A percentile compares a stretch with the other conserved stretches of the same genome.
Conservation (phyloP, 148 eudicot genomes). For the Cornus controversa region DNA sequence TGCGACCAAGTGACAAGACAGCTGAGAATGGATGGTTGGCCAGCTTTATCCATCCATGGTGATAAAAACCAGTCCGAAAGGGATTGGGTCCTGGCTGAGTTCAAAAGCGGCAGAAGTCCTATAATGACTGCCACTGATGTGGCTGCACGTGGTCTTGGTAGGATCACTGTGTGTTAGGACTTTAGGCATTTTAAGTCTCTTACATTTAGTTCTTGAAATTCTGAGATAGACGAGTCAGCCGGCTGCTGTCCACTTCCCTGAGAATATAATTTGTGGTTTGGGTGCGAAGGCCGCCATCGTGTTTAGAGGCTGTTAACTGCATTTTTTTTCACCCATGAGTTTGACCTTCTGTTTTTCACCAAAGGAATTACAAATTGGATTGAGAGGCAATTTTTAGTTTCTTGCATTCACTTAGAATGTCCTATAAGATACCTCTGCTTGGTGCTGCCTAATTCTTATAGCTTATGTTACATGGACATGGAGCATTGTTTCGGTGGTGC, state of each 20-base stretch:
- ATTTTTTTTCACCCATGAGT: background rate
- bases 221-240: slow-evolving; percentile 54
- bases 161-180: slow-evolving; percentile 71
- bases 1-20: slow-evolving; percentile 97
- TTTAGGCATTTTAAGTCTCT: slow-evolving; percentile 30
- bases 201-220: slow-evolving; percentile 31
- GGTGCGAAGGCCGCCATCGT: slow-evolving; percentile 46
- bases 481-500: slow-evolving; percentile 5
- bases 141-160: slow-evolving; percentile 99
- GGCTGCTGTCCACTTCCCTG: slow-evolving; percentile 83
- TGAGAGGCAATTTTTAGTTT: background rate
- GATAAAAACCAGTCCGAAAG: slow-evolving; percentile 97
- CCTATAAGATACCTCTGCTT: background rate
- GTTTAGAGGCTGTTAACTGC: slow-evolving; percentile 1
- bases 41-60: slow-evolving; percentile 97
- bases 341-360: background rate
- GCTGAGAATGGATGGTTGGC: slow-evolving; percentile 98
- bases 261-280: slow-evolving; percentile 55
- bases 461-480: slow-evolving; percentile 23
- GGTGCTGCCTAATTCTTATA: slow-evolving; percentile 1
- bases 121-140: slow-evolving; percentile 99
- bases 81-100: slow-evolving; percentile 97
- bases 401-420: background rate
- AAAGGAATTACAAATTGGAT: background rate
- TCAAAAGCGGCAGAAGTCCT: slow-evolving; percentile 96